phyloP scores from a whole-genome alignment of 441 rosid species.

The Caryocar brasiliense region DNA sequence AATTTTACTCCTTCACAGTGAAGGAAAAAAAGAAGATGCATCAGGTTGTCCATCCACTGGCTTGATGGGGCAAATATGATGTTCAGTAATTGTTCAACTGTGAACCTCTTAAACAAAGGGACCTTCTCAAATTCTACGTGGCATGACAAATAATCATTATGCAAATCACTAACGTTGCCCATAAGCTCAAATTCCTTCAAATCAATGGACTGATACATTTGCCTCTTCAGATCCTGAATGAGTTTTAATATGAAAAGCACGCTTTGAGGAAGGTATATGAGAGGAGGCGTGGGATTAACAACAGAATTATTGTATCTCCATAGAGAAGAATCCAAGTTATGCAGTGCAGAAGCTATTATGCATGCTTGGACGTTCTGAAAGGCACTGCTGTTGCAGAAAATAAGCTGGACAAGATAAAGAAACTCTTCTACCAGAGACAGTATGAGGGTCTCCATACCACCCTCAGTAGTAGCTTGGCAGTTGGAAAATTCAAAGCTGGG shows the following conservation, averaged over 20 bases:
- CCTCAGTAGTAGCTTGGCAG: constrained; percentile 51
- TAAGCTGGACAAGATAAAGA: constrained; percentile 66
- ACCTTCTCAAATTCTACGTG: constrained; percentile 48
- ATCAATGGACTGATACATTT: constrained; percentile 40
- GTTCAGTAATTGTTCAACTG: constrained; percentile 53
- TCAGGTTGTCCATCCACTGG: constrained; percentile 80
- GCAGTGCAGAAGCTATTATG: constrained; percentile 67
- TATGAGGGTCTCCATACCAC: constrained; percentile 67
- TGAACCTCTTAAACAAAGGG: constrained; percentile 61
- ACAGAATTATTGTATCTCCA: constrained; percentile 69
- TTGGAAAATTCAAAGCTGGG: constrained; percentile 56
- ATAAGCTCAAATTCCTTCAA: constrained; percentile 36
- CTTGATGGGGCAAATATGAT: constrained; percentile 68
- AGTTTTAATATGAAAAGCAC: constrained; percentile 61
- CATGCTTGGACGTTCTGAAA: constrained; percentile 72
- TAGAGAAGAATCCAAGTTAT: constrained; percentile 56
- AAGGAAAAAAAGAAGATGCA: constrained; percentile 68
- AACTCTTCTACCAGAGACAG: constrained; percentile 77
- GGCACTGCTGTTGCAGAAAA: constrained; percentile 55
- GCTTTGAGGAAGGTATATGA: constrained; percentile 74
- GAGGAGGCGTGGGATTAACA: constrained; percentile 47
- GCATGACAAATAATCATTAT: constrained; percentile 41
- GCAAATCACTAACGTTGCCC: constrained; percentile 23
- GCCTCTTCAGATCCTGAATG: constrained; percentile 69
- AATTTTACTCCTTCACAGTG: constrained; percentile 76